A percentile compares a stretch with the other conserved stretches of the same genome.
Evolutionary conservation across 2,329 filamentous ascomycete species (phyloP).

Genomic region (Hysterium pulicare): DNA sequence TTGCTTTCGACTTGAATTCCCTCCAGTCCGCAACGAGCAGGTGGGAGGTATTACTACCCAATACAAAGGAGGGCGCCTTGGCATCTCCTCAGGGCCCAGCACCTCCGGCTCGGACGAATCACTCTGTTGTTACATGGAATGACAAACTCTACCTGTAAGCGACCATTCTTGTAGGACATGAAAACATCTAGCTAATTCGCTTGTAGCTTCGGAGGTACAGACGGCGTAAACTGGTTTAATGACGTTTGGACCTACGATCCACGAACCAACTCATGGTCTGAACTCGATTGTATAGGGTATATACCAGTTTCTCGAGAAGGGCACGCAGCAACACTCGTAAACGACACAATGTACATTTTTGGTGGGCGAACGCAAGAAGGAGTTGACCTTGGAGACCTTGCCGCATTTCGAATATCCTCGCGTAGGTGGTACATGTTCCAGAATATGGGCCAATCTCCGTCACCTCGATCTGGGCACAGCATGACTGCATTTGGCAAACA

Average conservation of each 20-base stretch:
- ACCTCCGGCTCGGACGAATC: slow-evolving; percentile 89
- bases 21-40: slow-evolving; percentile 85
- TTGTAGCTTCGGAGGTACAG: slow-evolving; percentile 88
- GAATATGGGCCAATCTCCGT: slow-evolving; percentile 97
- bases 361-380: slow-evolving; percentile 94
- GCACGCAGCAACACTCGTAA: slow-evolving; percentile 87
- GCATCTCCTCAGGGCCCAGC: slow-evolving; percentile 25
- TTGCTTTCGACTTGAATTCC: slow-evolving; percentile 93
- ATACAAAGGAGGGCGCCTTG: slow-evolving; percentile 56
- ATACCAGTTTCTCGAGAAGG: slow-evolving; percentile 92
- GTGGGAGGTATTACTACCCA: slow-evolving; percentile 89
- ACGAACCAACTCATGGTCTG: slow-evolving; percentile 74
- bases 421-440: slow-evolving; percentile 98
- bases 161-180: background rate
- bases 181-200: slow-evolving; percentile 9
- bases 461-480: slow-evolving; percentile 88
- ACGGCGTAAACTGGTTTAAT: slow-evolving; percentile 96
- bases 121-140: slow-evolving; percentile 85
- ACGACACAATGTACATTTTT: slow-evolving; percentile 99
- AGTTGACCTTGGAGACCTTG: slow-evolving; percentile 85
- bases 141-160: slow-evolving; percentile 89
- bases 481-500: slow-evolving; percentile 96
- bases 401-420: slow-evolving; percentile 77
- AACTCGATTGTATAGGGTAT: slow-evolving; percentile 95
- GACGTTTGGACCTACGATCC: slow-evolving; percentile 98